Evolutionary conservation across 768 basidiomycete species (phyloP), one percentile per base, ranked within the genome.

Genomic region (Leccinum longicurvipes): DNA sequence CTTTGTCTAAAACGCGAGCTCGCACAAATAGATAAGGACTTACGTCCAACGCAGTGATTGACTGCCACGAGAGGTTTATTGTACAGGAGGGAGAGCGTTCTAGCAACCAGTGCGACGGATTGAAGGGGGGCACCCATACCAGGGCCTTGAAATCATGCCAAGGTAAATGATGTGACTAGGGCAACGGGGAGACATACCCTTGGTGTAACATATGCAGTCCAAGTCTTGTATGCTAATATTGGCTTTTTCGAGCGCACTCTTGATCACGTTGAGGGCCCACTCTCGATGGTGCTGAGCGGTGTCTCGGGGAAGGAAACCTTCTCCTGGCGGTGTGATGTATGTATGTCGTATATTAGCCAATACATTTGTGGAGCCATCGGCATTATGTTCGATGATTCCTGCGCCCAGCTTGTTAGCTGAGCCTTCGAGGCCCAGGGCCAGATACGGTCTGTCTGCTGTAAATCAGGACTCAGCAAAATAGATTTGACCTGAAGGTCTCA

Each of bases 11-110:
- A 50, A 12, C 19, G 24, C 10, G 19, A 25, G 23, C 9, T 23
- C 47, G 36, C 34, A 9, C 19, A 46, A 49, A 53, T 45, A 50
- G 17, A 54, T 15, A 50, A 29, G 5, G 8, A 54, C 55, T 74
- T 92, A 98, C 97, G 97, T 48, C 97, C 97, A 29, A 99, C 86
- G 65, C 97, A 99, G 72, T 99, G 97, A 70, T 99, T 99, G n/a
- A 98, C 97, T 1, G 93, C 95, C 4, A 99, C 85, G 6, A 99
- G 79, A 3, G 97, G 96, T 66, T 97, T 98, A 63, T 83, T 73
- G 71, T 88, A 94, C 55, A 99, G 70, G 4, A 97, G 80, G 2
- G 93, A 87, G 31, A 99, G 77, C 1, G 92, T 96, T 47, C 97
- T 81, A 1, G 97, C 97, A 29, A 98, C 90, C 25, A 99, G 75